Evolutionary conservation across 352 stramenopile species (phyloP).

Genomic region (Sclerospora graminicola): DNA sequence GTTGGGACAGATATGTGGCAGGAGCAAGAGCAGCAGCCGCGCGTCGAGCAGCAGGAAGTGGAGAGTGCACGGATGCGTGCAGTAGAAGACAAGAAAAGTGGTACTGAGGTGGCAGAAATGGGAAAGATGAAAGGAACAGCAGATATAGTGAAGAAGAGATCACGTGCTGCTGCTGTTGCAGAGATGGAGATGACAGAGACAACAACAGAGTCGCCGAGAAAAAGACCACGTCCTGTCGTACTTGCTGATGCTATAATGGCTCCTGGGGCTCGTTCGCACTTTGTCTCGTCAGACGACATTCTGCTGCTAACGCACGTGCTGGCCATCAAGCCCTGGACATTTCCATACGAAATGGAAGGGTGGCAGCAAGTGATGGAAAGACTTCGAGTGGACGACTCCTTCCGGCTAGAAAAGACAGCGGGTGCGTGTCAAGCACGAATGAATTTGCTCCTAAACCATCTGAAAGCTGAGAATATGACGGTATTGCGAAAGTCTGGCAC

Average conservation of each 20-base stretch:
- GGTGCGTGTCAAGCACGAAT: too few relatives aligned
- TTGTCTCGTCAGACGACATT: constrained; percentile 22
- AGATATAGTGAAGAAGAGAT: constrained; percentile 6
- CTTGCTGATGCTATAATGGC: neutral
- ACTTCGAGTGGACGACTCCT: constrained; percentile 4
- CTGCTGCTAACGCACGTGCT: constrained; percentile 18
- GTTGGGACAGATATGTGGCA: neutral
- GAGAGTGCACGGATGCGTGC: too few relatives aligned
- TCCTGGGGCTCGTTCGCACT: constrained; percentile 8
- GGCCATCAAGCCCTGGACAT: constrained; percentile 15
- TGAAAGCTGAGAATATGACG: too few relatives aligned
- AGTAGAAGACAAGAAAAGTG: neutral
- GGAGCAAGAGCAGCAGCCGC: neutral
- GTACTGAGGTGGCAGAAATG: neutral
- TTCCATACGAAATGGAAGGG: constrained; percentile 7
- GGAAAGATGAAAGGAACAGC: neutral
- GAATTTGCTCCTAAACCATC: too few relatives aligned
- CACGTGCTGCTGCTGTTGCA: neutral
- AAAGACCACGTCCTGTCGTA: neutral
- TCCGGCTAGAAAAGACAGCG: neutral
- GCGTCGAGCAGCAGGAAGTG: neutral
- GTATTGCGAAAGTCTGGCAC: too few relatives aligned
- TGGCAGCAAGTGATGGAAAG: constrained; percentile 18
- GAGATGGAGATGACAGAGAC: neutral
- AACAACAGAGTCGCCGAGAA: neutral